Percentiles rank a stretch among this genome's conserved stretches.
These are phyloP conservation scores for Paraphysoderma sedebokerense DNA, from an alignment of 371 early-diverging fungal species.

Conservation along the genomic window DNA sequence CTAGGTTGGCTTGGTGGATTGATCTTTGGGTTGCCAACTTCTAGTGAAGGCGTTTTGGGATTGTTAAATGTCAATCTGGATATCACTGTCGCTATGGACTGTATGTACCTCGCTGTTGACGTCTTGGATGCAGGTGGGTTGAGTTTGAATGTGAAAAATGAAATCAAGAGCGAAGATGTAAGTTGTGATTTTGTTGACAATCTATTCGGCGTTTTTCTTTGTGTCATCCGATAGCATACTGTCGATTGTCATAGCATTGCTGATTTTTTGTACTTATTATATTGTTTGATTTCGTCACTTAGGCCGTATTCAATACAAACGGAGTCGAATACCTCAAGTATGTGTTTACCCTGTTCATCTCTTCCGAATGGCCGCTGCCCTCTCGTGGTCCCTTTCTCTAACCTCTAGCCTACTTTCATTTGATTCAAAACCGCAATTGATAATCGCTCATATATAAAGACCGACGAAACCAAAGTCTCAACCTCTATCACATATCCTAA, in stretches of 20 bases:
- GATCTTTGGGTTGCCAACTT: no score
- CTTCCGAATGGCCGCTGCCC: neutral
- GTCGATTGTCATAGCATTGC: no score
- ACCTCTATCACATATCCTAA: neutral
- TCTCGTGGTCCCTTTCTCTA: neutral
- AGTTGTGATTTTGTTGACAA: constrained; percentile 12
- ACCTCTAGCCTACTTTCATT: no score
- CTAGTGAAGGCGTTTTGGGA: no score
- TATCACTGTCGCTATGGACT: constrained; percentile 75
- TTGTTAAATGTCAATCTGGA: constrained; percentile 70
- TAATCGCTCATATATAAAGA: no score
- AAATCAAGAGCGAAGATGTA: no score
- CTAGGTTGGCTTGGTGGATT: no score
- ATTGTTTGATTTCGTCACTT: neutral
- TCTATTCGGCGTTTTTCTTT: neutral
- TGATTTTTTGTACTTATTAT: neutral
- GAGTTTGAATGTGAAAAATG: constrained; percentile 7
- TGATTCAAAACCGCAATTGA: no score
- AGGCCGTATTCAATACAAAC: neutral
- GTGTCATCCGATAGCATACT: constrained; percentile 4
- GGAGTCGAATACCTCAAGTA: neutral
- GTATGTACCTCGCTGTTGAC: constrained; percentile 36
- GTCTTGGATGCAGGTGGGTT: constrained; percentile 23
- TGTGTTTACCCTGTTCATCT: neutral
- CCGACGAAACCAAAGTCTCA: neutral